Conservation (phyloP, 1,284 basidiomycete genomes). For the Earliella scabrosa region DNA sequence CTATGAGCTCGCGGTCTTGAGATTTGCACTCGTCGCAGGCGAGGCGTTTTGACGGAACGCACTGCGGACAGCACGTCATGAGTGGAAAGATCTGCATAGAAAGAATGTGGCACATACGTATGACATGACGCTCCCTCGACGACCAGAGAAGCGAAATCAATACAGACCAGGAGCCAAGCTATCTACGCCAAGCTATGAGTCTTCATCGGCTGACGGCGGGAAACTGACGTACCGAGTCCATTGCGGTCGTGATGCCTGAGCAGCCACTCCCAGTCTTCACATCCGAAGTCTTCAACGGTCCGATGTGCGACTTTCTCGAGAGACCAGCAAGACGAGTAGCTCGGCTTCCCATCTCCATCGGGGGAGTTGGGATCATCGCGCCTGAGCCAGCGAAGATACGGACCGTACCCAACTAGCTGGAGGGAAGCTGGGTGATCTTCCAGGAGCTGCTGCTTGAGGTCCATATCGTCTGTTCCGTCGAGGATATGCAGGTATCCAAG, state of each 20-base stretch:
- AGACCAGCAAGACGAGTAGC: conserved; percentile 9
- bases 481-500: conserved; percentile 12
- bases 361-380: background rate
- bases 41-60: no score
- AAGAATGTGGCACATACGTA: no score
- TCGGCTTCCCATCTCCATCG: background rate
- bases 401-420: conserved; percentile 12
- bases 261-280: conserved; percentile 18
- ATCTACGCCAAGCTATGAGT: no score
- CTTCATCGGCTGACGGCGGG: no score
- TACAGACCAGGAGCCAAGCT: no score
- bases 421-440: conserved; percentile 11
- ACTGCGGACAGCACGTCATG: no score
- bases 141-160: no score
- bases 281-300: conserved; percentile 10
- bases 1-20: no score
- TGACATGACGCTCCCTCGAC: no score
- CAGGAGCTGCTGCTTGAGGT: conserved; percentile 11
- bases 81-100: no score
- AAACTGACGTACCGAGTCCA: no score
- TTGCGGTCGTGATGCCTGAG: conserved; percentile 5
- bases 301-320: conserved; percentile 1
- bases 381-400: conserved; percentile 12
- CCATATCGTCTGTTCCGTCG: background rate
- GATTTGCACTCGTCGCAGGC: no score